Evolutionary conservation across 805 yeast genomes (phyloP), one percentile per base, ranked within the genome.

Genomic region (Saccharomyces cerevisiae): DNA sequence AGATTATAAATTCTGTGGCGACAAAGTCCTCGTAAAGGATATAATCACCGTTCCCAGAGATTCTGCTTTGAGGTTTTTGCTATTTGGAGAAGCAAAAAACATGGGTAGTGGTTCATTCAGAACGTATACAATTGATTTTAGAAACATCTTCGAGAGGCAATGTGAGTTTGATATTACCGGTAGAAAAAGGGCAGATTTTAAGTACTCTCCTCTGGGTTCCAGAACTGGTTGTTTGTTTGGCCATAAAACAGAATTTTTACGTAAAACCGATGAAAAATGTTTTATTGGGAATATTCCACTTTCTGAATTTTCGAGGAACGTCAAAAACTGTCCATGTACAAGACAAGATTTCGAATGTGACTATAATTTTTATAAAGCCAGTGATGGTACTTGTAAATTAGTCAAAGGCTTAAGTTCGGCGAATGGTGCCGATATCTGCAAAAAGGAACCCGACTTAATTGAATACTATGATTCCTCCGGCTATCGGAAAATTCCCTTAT

Each of bases 311-410:
- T n/a, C n/a, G n/a, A n/a, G n/a, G 59, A 74, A 79, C 10, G 66
- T 79, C 11, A 75, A 81, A 56, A 84, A 87, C 68, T 94, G 99
- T 73, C 67, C 85, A 1, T 94, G 99, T 73, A 78, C 92, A 0
- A 79, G 96, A 69, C 78, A 79, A 51, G 99, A 92, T 65, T 94
- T 75, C 65, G 99, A 94, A 70, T 94, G 99, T 78, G 99, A 94
- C 69, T 89, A 83, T 74, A 91, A 91, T 70, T 91, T 76, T 69
- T 79, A 71, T 54, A 77, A 85, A 55, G 83, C 83, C 51, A n/a
- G n/a, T n/a, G n/a, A n/a, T n/a, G n/a, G n/a, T n/a, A n/a, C n/a
- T n/a, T n/a, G n/a, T n/a, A n/a, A 82, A 66, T 78, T 90, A 46
- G 87, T 89, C n/a, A 74, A 77, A 22, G 97, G 97, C 0, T 74